These are phyloP conservation scores for Leucogyrophana mollusca DNA, from an alignment of 768 basidiomycete genomes.

Conservation along the genomic window DNA sequence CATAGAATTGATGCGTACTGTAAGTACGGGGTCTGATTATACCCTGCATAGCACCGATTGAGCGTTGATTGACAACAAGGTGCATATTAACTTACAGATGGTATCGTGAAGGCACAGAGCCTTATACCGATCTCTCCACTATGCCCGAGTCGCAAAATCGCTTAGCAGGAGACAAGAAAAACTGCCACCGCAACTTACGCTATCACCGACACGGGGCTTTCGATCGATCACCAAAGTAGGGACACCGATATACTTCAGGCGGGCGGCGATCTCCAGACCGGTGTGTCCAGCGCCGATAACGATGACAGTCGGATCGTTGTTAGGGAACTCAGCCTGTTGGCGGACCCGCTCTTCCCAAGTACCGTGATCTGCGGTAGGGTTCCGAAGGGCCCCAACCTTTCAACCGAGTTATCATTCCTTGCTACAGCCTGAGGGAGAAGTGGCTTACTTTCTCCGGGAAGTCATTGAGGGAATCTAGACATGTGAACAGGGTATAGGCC, in stretches of 20 bases:
- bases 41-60: constrained; percentile 30
- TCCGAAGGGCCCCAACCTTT: constrained; percentile 40
- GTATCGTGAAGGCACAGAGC: constrained; percentile 54
- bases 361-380: constrained; percentile 44
- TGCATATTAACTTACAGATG: constrained; percentile 34
- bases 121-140: constrained; percentile 61
- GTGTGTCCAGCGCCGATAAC: constrained; percentile 67
- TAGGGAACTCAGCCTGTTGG: constrained; percentile 43
- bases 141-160: neutral
- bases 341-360: constrained; percentile 51
- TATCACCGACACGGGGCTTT: constrained; percentile 51
- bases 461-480: constrained; percentile 55
- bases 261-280: constrained; percentile 63
- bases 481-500: constrained; percentile 58
- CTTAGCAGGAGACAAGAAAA: neutral
- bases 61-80: neutral
- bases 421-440: neutral
- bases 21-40: constrained; percentile 56
- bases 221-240: constrained; percentile 56
- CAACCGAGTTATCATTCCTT: neutral
- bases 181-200: constrained; percentile 9
- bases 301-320: constrained; percentile 54
- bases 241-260: constrained; percentile 61
- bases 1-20: constrained; percentile 31
- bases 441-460: constrained; percentile 45